Evolutionary conservation across 345 rosid species (phyloP), one percentile per base, ranked within the genome.

Genomic region (Populus ilicifolia): DNA sequence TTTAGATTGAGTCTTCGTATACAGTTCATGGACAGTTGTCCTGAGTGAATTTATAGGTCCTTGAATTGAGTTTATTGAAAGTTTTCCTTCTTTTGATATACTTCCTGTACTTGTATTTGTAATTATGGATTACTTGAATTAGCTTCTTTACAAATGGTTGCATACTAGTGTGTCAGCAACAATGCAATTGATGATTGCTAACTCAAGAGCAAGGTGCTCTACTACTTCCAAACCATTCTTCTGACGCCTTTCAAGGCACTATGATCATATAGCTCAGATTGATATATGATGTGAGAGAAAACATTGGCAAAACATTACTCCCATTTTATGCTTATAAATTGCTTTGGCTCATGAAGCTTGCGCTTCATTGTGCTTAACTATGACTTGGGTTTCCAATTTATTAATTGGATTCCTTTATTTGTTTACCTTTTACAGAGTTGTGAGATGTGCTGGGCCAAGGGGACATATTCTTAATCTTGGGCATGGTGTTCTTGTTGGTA

Each of bases 391-490:
- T 75, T 65, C 54, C 56, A 66, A 18, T 29, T 38, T 17, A n/a
- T 68, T 35, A 33, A 30, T 27, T 44, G 52, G 61, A 71, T 76
- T 18, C 27, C 65, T 23, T 43, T 76, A 67, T 8, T 54, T 80
- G 35, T 33, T 41, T 54, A 25, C 59, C 9, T 35, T 85, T 82
- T 73, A 35, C 90, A 93, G 97, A 87, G 97, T 95, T 73, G 96
- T 95, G 71, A 89, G 71, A 75, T 84, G 91, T 72, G 99, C 98
- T 30, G 98, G 99, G 75, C 85, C 89, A 71, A 89, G 78, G 65
- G 98, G 98, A 41, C 99, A 93, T 85, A 89, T 93, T 43, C 98
- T 93, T 78, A 93, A 93, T 80, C 88, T 93, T 73, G 97, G 97
- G 63, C 97, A 93, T 44, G 97, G 97, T 33, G 97, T 93, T 78